Percentiles rank a stretch among this genome's conserved stretches.
Conservation (phyloP, 2,329 filamentous ascomycete species). For the Colletotrichum acutatum region DNA sequence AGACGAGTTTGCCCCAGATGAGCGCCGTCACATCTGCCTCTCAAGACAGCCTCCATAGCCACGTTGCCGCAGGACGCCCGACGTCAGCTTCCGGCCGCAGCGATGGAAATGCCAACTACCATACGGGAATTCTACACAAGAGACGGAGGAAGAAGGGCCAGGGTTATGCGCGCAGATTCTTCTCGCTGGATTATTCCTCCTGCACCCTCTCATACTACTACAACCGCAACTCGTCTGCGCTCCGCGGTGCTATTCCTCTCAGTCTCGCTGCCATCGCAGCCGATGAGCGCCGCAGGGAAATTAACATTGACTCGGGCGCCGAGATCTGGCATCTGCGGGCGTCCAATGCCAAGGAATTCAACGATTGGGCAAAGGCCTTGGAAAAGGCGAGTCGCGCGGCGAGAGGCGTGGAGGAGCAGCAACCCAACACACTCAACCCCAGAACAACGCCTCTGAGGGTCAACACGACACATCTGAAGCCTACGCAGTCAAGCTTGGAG, state of each 20-base stretch:
- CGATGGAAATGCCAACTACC: conserved; percentile 68
- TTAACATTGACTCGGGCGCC: conserved; percentile 95
- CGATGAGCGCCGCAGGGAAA: conserved; percentile 88
- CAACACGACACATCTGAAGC: conserved; percentile 41
- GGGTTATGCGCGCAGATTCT: conserved; percentile 92
- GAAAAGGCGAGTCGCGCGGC: conserved; percentile 81
- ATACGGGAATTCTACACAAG: conserved; percentile 89
- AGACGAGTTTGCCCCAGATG: conserved; percentile 61
- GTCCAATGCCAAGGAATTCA: conserved; percentile 84
- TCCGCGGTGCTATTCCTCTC: conserved; percentile 91
- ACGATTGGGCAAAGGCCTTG: conserved; percentile 86
- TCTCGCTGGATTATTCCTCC: conserved; percentile 93
- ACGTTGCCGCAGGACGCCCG: conserved; percentile 53
- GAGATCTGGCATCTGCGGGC: conserved; percentile 97
- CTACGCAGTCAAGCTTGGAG: conserved; percentile 51
- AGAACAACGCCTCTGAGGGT: conserved; percentile 41
- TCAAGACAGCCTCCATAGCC: conserved; percentile 70
- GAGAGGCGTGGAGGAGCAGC: conserved; percentile 55
- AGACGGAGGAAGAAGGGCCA: conserved; percentile 93
- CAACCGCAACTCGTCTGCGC: conserved; percentile 89
- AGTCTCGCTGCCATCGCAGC: conserved; percentile 91
- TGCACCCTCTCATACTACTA: conserved; percentile 97
- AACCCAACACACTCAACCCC: conserved; percentile 28
- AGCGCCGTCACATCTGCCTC: conserved; percentile 63
- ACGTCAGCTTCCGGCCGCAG: conserved; percentile 64